Percentiles rank a stretch among this genome's conserved stretches.
phyloP scores from a whole-genome alignment of 331 rosid genomes.

The Saraca asoca region DNA sequence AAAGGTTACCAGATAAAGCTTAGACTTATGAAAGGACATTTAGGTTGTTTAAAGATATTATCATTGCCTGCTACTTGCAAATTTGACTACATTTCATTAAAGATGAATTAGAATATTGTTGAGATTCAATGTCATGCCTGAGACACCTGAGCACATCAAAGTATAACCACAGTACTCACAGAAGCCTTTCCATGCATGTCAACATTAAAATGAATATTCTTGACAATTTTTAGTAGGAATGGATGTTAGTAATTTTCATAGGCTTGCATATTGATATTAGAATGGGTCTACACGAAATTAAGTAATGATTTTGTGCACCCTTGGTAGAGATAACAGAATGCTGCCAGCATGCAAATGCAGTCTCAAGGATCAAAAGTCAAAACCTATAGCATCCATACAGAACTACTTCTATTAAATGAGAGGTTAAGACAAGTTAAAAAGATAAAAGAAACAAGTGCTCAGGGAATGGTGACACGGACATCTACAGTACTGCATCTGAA shows the following conservation, averaged over 20 bases:
- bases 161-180: neutral
- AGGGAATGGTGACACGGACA: conserved; percentile 8
- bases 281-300: neutral
- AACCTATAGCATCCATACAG: neutral
- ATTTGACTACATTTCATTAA: neutral
- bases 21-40: neutral
- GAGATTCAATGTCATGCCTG: no score
- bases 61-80: conserved; percentile 13
- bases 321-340: conserved; percentile 4
- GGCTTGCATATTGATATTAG: neutral
- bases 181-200: neutral
- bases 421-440: neutral
- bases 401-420: neutral
- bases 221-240: neutral
- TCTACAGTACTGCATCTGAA: conserved; percentile 13
- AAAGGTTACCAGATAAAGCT: neutral
- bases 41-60: neutral
- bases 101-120: neutral
- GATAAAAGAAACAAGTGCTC: neutral
- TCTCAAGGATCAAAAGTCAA: neutral
- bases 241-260: neutral
- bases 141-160: no score
- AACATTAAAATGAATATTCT: neutral
- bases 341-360: neutral
- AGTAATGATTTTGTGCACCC: neutral